A percentile compares a stretch with the other conserved stretches of the same genome.
Evolutionary conservation across 1,139 yeast genomes (phyloP).

Genomic region (Saccharomyces hybrid): DNA sequence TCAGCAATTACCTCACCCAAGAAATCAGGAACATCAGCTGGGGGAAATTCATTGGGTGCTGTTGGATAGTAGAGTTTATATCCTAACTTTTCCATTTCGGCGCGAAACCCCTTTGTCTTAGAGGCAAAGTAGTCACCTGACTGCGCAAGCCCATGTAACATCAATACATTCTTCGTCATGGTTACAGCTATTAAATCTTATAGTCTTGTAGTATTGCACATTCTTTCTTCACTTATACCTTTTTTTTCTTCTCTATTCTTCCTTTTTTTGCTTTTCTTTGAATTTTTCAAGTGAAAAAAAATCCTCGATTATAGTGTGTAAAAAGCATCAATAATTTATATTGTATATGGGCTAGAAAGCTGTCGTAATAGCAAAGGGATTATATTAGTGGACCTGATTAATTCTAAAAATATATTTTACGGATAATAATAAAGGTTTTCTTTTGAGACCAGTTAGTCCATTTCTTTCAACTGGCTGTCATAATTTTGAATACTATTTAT

Average conservation of each 20-base stretch:
- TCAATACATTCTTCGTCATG: slow-evolving; percentile 35
- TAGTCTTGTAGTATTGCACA: neutral
- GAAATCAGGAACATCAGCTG: slow-evolving; percentile 25
- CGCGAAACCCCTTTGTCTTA: slow-evolving; percentile 67
- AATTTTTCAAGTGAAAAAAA: neutral
- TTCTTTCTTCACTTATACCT: neutral
- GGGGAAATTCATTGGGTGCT: slow-evolving; percentile 44
- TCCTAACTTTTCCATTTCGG: slow-evolving; percentile 51
- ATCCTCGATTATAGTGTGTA: neutral
- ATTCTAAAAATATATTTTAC: neutral
- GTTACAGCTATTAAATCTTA: neutral
- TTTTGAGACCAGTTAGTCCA: neutral
- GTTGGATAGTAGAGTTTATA: slow-evolving; percentile 64
- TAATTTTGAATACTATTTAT: neutral
- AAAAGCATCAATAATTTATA: neutral
- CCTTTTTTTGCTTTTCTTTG: neutral
- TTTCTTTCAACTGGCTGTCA: neutral
- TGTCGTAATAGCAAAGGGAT: neutral
- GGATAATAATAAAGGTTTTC: neutral
- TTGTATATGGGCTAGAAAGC: neutral
- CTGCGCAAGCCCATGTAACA: slow-evolving; percentile 55
- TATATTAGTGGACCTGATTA: neutral
- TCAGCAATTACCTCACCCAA: slow-evolving; percentile 11
- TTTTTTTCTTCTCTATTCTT: neutral
- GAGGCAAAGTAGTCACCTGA: slow-evolving; percentile 65